Conservation (phyloP, 2,329 filamentous ascomycete species). For the Sporothrix phasma region DNA sequence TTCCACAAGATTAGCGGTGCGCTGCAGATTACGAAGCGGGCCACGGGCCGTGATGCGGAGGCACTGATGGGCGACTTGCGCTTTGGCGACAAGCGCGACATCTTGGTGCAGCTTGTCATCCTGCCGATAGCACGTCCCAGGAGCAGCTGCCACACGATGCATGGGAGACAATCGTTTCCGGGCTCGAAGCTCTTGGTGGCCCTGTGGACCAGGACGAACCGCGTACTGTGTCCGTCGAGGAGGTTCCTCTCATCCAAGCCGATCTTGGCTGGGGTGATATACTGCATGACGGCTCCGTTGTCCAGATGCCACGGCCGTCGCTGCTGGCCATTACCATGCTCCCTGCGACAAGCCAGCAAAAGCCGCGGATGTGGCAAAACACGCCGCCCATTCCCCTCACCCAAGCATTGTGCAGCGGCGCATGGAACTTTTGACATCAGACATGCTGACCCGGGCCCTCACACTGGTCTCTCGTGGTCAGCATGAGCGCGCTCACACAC, state of each 20-base stretch:
- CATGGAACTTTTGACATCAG: slow-evolving; percentile 95
- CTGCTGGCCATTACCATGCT: slow-evolving; percentile 93
- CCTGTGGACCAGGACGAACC: slow-evolving; percentile 79
- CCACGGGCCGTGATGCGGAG: slow-evolving; percentile 88
- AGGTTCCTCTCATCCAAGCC: slow-evolving; percentile 88
- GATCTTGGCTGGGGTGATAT: slow-evolving; percentile 92
- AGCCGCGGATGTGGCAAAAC: slow-evolving; percentile 54
- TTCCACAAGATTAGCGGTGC: slow-evolving; percentile 98
- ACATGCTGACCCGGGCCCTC: slow-evolving; percentile 90
- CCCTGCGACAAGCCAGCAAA: slow-evolving; percentile 53
- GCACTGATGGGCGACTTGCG: slow-evolving; percentile 82
- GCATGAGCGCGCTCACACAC: slow-evolving; percentile 85
- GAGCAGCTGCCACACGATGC: slow-evolving; percentile 86
- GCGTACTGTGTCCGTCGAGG: slow-evolving; percentile 76
- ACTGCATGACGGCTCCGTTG: slow-evolving; percentile 73
- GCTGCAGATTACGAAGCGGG: slow-evolving; percentile 90
- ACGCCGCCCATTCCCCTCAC: slow-evolving; percentile 86
- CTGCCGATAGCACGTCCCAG: slow-evolving; percentile 67
- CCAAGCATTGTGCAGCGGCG: slow-evolving; percentile 89
- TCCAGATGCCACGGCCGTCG: slow-evolving; percentile 80
- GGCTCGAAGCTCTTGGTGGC: slow-evolving; percentile 84
- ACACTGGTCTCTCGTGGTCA: slow-evolving; percentile 85
- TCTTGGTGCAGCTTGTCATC: slow-evolving; percentile 89
- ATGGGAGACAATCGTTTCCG: slow-evolving; percentile 96
- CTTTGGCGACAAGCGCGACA: slow-evolving; percentile 89